Base-by-base conservation (phyloP, 495 filamentous ascomycete species). In the Annulohypoxylon bovei region DNA sequence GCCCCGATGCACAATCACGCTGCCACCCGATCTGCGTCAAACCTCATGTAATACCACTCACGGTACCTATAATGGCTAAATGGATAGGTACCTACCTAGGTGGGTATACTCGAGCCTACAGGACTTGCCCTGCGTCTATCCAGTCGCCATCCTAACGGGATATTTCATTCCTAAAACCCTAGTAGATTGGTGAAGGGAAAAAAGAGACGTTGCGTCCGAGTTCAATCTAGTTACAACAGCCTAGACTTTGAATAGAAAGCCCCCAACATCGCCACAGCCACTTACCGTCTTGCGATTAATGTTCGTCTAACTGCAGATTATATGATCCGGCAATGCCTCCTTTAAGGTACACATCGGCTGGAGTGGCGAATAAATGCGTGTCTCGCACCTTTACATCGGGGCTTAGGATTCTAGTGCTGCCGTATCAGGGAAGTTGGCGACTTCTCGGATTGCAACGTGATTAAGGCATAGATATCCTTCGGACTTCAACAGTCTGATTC, bases 1-100 rank as follows among this genome's bases (percentile, higher is more conserved):
- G 40, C 47, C 22, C 61, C 44, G 44, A 68, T 68, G 70, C 60
- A 65, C 62, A 61, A 72, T 67, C 66, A 66, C 67, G 52, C 53
- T 73, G 62, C 67, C 67, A 70, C 54, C 67, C 66, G 71, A 73
- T 70, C 71, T 70, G 66, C 60, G 57, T 59, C 66, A 33, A 62
- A 39, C 50, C 16, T 42, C 71, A 55, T 63, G 71, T 70, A 67
- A 65, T 73, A 46, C 57, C 7, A 73, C 66, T 37, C 14, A n/a
- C 50, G 25, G 33, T 60, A 55, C 53, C 35, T 60, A 60, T 23
- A 54, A 62, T 57, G 50, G 54, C 61, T 67, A 53, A 23, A n/a
- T n/a, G n/a, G n/a, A n/a, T n/a, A n/a, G n/a, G n/a, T n/a, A n/a
- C n/a, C n/a, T n/a, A n/a, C n/a, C n/a, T n/a, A n/a, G n/a, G n/a